Base-by-base conservation (phyloP, 2,329 filamentous ascomycete species). In the Aciculosporium take region DNA sequence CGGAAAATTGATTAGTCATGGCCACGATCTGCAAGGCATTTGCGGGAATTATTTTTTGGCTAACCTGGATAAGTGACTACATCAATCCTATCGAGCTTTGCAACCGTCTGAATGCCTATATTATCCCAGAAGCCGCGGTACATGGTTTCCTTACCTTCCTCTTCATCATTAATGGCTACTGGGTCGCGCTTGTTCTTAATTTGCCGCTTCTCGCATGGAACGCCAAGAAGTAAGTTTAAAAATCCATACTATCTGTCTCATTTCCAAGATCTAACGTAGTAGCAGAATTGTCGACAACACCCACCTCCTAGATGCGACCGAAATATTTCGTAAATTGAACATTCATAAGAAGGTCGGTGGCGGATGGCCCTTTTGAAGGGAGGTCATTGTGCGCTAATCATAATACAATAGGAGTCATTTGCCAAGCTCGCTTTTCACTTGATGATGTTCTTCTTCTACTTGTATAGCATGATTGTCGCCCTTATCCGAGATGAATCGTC, bases 361-460 rank as follows among this genome's bases (percentile, higher is more conserved):
- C 8, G 17, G 4, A 9, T 12, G 2, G 15, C 21, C 28, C 20
- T 36, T 2, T 20, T 8, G 4, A 28, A 7, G 17, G n/a, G n/a
- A 17, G 23, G 7, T 9, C 5, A 6, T 20, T 9, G 10, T 3
- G n/a, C 5, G 12, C 51, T 59, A 51, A 61, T 20, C 45, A 24
- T 1, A 13, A 15, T 25, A 37, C 46, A 49, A 56, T 43, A 94
- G 88, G 91, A 98, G 77, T 96, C 91, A 0, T 98, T 98, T 65
- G 81, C 91, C 70, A 98, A 98, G 71, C 84, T 98, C 33, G 91
- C 89, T 43, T 98, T 98, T 74, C 91, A 98, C 66, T 72, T 98
- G 46, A 65, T 98, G 68, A 95, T 98, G 87, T 98, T 98, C 77
- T 98, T 98, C 79, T 98, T 96, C 77, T 98, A 98, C 69, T 82